Evolutionary conservation across 495 filamentous ascomycete species (phyloP).

Genomic region (Penicillium chermesinum): DNA sequence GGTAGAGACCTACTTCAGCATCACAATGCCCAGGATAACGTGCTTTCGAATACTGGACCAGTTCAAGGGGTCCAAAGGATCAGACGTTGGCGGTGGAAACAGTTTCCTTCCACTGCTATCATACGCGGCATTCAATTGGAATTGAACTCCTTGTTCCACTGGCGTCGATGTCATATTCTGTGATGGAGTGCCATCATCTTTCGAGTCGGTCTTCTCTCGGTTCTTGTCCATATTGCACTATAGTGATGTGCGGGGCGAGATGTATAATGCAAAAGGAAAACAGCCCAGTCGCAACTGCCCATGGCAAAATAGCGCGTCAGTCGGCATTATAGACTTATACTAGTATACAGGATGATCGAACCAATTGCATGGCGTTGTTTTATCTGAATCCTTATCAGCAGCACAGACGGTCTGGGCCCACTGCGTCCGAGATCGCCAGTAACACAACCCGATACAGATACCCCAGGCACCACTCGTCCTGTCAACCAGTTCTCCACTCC

Average conservation of each 20-base stretch:
- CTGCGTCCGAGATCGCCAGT: background rate
- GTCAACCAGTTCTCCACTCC: background rate
- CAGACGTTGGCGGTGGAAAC: conserved; percentile 48
- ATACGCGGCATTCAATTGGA: conserved; percentile 9
- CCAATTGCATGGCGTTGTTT: background rate
- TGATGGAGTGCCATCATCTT: background rate
- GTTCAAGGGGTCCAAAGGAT: conserved; percentile 55
- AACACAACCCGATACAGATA: background rate
- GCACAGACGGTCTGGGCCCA: background rate
- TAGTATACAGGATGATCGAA: background rate
- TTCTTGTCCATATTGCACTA: too few relatives aligned
- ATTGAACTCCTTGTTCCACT: conserved; percentile 7
- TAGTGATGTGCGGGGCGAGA: background rate
- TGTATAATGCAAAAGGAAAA: background rate
- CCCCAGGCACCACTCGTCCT: background rate
- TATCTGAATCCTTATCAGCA: background rate
- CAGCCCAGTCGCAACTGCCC: too few relatives aligned
- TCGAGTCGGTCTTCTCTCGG: background rate
- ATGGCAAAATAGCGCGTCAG: too few relatives aligned
- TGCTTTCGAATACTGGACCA: conserved; percentile 49
- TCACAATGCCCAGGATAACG: conserved; percentile 50
- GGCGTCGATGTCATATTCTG: background rate
- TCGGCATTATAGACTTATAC: too few relatives aligned
- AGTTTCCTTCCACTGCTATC: conserved; percentile 33
- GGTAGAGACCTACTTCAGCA: conserved; percentile 44